phyloP scores from a whole-genome alignment of 305 asterid genomes.

The Rubia occidens region DNA sequence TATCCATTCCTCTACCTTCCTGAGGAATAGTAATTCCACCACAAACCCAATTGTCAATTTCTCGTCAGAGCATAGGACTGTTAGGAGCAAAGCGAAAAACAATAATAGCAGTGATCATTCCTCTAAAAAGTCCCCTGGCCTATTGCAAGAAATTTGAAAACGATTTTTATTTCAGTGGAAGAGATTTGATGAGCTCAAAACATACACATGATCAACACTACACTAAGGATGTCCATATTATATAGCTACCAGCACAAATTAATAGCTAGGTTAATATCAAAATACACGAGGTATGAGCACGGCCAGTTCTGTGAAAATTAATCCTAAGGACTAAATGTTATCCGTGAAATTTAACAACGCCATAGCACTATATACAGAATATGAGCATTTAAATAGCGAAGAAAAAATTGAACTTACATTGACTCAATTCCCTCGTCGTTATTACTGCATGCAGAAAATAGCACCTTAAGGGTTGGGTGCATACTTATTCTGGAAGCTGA shows the following conservation, averaged over 20 bases:
- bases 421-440: constrained; percentile 35
- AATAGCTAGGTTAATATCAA: not conserved
- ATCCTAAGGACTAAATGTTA: not conserved
- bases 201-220: not conserved
- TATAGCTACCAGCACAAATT: too few species aligned
- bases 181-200: not conserved
- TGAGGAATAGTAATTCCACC: constrained; percentile 21
- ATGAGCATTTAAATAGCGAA: not conserved
- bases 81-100: not conserved
- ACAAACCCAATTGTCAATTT: not conserved
- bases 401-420: constrained; percentile 32
- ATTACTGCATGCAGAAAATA: constrained; percentile 42
- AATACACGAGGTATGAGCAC: not conserved
- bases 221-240: too few species aligned
- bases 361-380: not conserved
- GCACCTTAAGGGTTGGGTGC: constrained; percentile 57
- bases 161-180: not conserved
- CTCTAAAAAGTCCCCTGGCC: not conserved
- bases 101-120: not conserved
- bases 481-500: constrained; percentile 39
- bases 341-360: not conserved
- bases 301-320: not conserved
- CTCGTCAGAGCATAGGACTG: not conserved
- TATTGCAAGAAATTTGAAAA: not conserved
- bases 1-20: constrained; percentile 54